Base-by-base conservation (phyloP, 306 rosid genomes). In the Quillaja saponaria region DNA sequence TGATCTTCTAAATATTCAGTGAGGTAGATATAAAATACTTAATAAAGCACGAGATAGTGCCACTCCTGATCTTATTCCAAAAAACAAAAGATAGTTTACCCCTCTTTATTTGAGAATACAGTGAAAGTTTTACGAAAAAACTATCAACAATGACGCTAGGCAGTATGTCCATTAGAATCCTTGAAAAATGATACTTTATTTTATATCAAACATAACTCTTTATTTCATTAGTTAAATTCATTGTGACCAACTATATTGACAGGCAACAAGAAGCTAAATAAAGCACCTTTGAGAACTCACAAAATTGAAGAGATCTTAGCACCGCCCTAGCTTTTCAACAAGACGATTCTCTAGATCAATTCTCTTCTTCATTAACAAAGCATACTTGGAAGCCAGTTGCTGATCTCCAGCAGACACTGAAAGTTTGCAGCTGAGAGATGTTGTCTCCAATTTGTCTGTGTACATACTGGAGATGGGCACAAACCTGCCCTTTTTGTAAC, bases 271-370 rank as follows among this genome's bases (percentile, higher is more conserved):
- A 49, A 33, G 38, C 21, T 6, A 16, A 16, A 25, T 53, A 18
- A 53, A 33, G 18, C 58, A 31, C 34, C 35, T 19, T n/a, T 15
- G 31, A 48, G 62, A 19, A 39, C 44, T 18, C 28, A 41, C 37
- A 19, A 34, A 58, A 50, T n/a, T 38, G 16, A 0, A 34, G 20
- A 15, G 3, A 34, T 39, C 52, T 79, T 65, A 91, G 63, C 37
- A 49, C 50, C 95, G 90, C 20, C 95, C 99, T 2, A 84, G 55
- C 69, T 83, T 81, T 64, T 81, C 63, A n/a, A 86, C 89, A 5
- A 92, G 87, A 53, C 69, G 78, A 68, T 84, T 83, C 78, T 92
- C 99, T 49, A 92, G 86, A 63, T 89, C 94, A 15, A 79, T 76
- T 71, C 99, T 84, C 87, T 88, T 92, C 79, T 74, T 81, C 89